Conservation (phyloP, 2,329 filamentous ascomycete species). For the Lecanicillium sp. region DNA sequence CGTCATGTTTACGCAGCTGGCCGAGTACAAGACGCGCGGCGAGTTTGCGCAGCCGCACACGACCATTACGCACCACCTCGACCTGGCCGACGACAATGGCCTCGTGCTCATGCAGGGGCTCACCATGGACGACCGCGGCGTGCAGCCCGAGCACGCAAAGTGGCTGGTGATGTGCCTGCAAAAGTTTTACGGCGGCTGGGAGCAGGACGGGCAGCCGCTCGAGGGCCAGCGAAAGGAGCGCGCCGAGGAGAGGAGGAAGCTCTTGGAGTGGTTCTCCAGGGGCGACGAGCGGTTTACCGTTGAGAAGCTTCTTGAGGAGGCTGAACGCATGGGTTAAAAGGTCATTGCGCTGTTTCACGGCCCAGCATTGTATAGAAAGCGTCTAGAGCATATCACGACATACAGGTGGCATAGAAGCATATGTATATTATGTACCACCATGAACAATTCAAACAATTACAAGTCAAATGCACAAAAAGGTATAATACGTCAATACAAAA, state of each 20-base stretch:
- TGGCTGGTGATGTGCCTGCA: slow-evolving; percentile 91
- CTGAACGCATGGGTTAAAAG: slow-evolving; percentile 62
- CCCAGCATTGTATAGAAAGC: no score
- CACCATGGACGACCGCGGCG: slow-evolving; percentile 67
- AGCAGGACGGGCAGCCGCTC: slow-evolving; percentile 27
- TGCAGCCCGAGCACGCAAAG: slow-evolving; percentile 73
- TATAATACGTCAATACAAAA: background rate
- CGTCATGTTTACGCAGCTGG: slow-evolving; percentile 88
- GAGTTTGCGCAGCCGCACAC: slow-evolving; percentile 91
- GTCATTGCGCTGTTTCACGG: background rate
- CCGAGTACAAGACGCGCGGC: slow-evolving; percentile 84
- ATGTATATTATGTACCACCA: no score
- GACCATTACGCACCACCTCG: slow-evolving; percentile 83
- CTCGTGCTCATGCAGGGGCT: slow-evolving; percentile 81
- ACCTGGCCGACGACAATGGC: slow-evolving; percentile 65
- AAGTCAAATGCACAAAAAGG: background rate
- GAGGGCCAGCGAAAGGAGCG: slow-evolving; percentile 43
- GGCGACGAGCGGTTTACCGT: slow-evolving; percentile 77
- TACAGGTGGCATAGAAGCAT: no score
- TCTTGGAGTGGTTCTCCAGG: slow-evolving; percentile 74
- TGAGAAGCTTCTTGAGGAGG: slow-evolving; percentile 79
- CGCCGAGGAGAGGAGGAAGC: slow-evolving; percentile 52
- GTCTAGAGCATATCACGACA: no score
- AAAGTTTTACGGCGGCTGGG: slow-evolving; percentile 76
- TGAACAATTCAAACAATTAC: no score